Evolutionary conservation across 2,329 filamentous ascomycete species (phyloP), one percentile per base, ranked within the genome.

Genomic region (Sporothrix variecibatus): DNA sequence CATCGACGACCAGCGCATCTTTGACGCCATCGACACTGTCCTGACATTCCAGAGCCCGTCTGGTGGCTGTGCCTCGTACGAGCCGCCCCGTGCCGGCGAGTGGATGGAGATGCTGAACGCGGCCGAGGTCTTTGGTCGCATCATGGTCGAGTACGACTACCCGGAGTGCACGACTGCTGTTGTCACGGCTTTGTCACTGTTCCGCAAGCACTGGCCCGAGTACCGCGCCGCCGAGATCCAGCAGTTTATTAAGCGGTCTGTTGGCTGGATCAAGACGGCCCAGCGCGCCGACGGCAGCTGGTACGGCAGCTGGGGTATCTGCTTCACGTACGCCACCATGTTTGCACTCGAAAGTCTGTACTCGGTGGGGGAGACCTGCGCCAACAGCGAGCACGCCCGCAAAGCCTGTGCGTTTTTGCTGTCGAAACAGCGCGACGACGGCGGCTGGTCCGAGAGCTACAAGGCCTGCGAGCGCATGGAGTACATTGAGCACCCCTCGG

Each of bases 71-170:
- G 93, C 94, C 0, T 96, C 94, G 20, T 99, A 99, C 81, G 96
- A 99, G 80, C 89, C 89, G 1, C 92, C 92, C 1, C 90, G 96
- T 34, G 95, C 92, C 1, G 92, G 93, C 11, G 87, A 93, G 77
- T 89, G 88, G 77, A 82, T 98, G 77, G 96, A 99, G 82, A 87
- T 91, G 81, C 88, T 99, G 60, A 99, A 99, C 79, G 95, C 95
- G 0, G 96, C 96, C 1, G 96, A 99, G 81, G 95, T 99, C 0
- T 99, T 99, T 82, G 95, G 94, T 17, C 89, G 91, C 26, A 99
- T 99, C 84, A 99, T 99, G 96, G 92, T 99, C 72, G 95, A 98
- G 80, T 99, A 99, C 81, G 94, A 97, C 81, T 98, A 99, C 80
- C 94, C 95, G 0, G 96, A 99, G 82, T 99, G 96, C 85, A 99